phyloP scores from a whole-genome alignment of 2,329 filamentous ascomycete species.

The Aureobasidium lini region DNA sequence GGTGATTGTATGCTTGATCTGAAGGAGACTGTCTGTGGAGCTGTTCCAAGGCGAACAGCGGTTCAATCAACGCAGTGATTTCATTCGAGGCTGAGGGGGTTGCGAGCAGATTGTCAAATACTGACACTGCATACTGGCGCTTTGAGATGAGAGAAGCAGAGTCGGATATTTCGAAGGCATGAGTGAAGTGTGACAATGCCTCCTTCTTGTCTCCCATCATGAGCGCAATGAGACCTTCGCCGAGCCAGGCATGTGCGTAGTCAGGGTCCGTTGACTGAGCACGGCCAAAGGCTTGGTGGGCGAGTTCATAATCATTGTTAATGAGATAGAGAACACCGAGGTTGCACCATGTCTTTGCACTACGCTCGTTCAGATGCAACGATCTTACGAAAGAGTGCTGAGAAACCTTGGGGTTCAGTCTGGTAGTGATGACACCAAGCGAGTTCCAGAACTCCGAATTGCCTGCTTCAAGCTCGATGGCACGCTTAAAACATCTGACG shows the following conservation, averaged over 20 bases:
- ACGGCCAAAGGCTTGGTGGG: conserved; percentile 81
- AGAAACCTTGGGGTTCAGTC: conserved; percentile 75
- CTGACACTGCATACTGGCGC: conserved; percentile 68
- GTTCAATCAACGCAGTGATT: conserved; percentile 63
- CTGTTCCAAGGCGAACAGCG: conserved; percentile 82
- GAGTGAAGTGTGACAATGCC: conserved; percentile 78
- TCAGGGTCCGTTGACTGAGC: conserved; percentile 93
- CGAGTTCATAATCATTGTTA: conserved; percentile 75
- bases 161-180: conserved; percentile 87
- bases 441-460: conserved; percentile 98
- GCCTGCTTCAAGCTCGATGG: conserved; percentile 89
- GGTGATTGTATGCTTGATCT: conserved; percentile 66
- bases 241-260: conserved; percentile 87
- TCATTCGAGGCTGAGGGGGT: conserved; percentile 45
- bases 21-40: conserved; percentile 62
- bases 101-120: conserved; percentile 72
- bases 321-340: conserved; percentile 78
- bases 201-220: conserved; percentile 67
- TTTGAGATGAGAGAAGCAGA: conserved; percentile 66
- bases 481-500: conserved; percentile 85
- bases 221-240: conserved; percentile 79
- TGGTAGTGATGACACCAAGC: conserved; percentile 81
- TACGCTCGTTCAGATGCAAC: conserved; percentile 83
- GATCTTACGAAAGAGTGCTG: conserved; percentile 92
- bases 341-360: conserved; percentile 81